Evolutionary conservation across 2,329 filamentous ascomycete genomes (phyloP).

Genomic region (Rosellinia necatrix): DNA sequence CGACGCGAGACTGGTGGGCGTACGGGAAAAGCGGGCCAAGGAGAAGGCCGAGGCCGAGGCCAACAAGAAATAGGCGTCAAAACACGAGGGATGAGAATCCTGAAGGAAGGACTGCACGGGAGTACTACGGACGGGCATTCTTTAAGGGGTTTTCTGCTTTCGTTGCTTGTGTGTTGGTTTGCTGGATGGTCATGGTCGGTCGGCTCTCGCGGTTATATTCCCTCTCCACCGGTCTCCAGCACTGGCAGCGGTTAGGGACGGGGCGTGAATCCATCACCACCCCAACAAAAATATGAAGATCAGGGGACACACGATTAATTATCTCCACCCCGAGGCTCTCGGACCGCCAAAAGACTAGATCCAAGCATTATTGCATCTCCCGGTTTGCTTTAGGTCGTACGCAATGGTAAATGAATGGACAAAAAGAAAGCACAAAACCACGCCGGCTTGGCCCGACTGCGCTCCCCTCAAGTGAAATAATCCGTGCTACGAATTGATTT

Average conservation of each 20-base stretch:
- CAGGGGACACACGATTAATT: slow-evolving; percentile 32
- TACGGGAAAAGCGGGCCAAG: slow-evolving; percentile 90
- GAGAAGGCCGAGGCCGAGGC: slow-evolving; percentile 83
- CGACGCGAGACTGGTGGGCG: slow-evolving; percentile 80
- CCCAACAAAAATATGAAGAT: slow-evolving; percentile 13
- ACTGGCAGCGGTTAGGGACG: slow-evolving; percentile 27
- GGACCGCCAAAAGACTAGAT: slow-evolving; percentile 28
- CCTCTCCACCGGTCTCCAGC: slow-evolving; percentile 15
- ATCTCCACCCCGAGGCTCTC: slow-evolving; percentile 28
- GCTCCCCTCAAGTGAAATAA: background rate
- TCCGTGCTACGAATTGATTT: background rate
- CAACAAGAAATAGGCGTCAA: slow-evolving; percentile 77
- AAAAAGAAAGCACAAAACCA: slow-evolving; percentile 31
- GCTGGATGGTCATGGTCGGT: slow-evolving; percentile 39
- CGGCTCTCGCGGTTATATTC: slow-evolving; percentile 34
- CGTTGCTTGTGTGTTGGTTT: slow-evolving; percentile 31
- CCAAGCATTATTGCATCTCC: slow-evolving; percentile 41
- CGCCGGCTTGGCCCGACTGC: background rate
- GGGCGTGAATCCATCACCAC: slow-evolving; percentile 26
- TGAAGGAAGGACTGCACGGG: slow-evolving; percentile 38
- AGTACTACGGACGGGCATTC: slow-evolving; percentile 43
- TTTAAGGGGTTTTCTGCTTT: slow-evolving; percentile 42
- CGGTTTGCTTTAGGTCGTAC: slow-evolving; percentile 42
- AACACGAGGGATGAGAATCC: slow-evolving; percentile 31
- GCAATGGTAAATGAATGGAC: slow-evolving; percentile 42